phyloP scores from a whole-genome alignment of 352 stramenopile species.

The Phytopythium mirpurense region DNA sequence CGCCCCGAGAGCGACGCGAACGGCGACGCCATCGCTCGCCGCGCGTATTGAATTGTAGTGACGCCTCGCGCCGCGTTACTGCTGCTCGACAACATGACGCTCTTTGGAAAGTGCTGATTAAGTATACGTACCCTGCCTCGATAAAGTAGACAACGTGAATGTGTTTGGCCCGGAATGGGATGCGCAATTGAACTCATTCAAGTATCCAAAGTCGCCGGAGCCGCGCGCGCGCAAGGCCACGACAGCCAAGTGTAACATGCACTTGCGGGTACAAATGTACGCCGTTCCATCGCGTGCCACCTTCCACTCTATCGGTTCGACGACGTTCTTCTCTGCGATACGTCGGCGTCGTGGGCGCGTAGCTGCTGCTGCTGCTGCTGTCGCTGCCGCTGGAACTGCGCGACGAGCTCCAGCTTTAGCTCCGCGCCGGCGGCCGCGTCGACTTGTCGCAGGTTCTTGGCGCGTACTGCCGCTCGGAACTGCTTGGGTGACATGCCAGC shows the following conservation, averaged over 20 bases:
- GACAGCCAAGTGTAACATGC: slow-evolving; percentile 1
- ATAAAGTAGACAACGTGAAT: not conserved
- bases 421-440: slow-evolving; percentile 26
- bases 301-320: not conserved
- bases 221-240: not conserved
- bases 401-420: slow-evolving; percentile 35
- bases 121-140: not conserved
- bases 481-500: slow-evolving; percentile 37
- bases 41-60: not conserved
- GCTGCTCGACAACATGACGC: slow-evolving; percentile 5
- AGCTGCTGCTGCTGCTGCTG: slow-evolving; percentile 3
- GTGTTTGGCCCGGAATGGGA: not conserved
- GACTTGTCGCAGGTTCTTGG: slow-evolving; percentile 37
- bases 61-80: not conserved
- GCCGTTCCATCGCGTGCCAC: not conserved
- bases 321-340: not conserved
- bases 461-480: slow-evolving; percentile 48
- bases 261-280: not conserved
- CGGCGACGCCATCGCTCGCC: not conserved
- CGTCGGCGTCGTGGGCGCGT: not conserved
- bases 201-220: not conserved
- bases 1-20: slow-evolving; percentile 1
- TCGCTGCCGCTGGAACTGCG: slow-evolving; percentile 40
- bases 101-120: not conserved
- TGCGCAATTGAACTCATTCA: not conserved